Evolutionary conservation across 2,329 filamentous ascomycete genomes (phyloP).

Genomic region (Fusarium torulosum): DNA sequence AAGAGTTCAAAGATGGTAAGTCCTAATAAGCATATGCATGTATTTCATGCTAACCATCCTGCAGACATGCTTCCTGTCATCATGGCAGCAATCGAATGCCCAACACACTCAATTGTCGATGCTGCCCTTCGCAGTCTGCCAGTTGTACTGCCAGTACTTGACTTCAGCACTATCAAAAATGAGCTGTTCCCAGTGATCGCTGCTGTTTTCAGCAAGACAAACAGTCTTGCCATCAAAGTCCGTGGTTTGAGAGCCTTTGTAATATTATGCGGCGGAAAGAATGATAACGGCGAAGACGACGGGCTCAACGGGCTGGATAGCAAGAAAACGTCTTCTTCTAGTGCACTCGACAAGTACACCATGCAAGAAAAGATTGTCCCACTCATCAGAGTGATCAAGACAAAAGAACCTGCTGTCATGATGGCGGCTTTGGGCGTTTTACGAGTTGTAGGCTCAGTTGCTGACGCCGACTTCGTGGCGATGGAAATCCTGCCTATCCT

Average conservation of each 20-base stretch:
- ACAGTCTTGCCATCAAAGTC: slow-evolving; percentile 93
- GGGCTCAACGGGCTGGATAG: slow-evolving; percentile 81
- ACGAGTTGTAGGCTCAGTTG: slow-evolving; percentile 82
- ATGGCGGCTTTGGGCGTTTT: slow-evolving; percentile 90
- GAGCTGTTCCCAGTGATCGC: slow-evolving; percentile 95
- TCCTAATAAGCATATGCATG: slow-evolving; percentile 33
- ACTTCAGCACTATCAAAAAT: slow-evolving; percentile 97
- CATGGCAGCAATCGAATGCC: slow-evolving; percentile 84
- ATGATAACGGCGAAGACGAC: slow-evolving; percentile 66
- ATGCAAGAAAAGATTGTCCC: slow-evolving; percentile 98
- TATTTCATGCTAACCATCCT: background rate
- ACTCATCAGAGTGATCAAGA: slow-evolving; percentile 91
- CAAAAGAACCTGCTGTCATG: slow-evolving; percentile 98
- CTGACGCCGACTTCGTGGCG: slow-evolving; percentile 91
- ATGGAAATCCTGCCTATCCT: slow-evolving; percentile 90
- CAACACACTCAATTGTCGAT: slow-evolving; percentile 90
- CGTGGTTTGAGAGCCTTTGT: slow-evolving; percentile 90
- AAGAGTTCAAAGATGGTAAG: slow-evolving; percentile 93
- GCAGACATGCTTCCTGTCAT: slow-evolving; percentile 90
- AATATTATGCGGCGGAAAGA: slow-evolving; percentile 84
- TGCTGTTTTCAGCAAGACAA: slow-evolving; percentile 90
- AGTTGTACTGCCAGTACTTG: slow-evolving; percentile 85
- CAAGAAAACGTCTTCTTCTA: slow-evolving; percentile 75
- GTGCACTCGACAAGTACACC: slow-evolving; percentile 94
- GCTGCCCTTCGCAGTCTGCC: slow-evolving; percentile 83